These are phyloP conservation scores for Carex scoparia DNA, from an alignment of 176 grass and related monocot species.

Conservation along the genomic window DNA sequence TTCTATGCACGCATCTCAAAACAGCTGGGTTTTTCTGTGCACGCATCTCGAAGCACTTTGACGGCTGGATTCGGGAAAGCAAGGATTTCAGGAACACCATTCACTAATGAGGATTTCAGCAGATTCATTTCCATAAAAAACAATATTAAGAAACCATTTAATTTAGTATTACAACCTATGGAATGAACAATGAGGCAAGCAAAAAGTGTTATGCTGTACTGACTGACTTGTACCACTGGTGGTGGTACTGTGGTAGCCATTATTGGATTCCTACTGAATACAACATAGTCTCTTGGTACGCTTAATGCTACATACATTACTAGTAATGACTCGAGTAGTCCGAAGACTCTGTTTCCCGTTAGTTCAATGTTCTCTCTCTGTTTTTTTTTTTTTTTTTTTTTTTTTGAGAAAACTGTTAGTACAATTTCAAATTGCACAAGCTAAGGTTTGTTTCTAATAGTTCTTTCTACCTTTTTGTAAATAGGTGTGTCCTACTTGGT, in stretches of 20 bases:
- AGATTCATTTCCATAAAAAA: neutral
- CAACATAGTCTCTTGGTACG: neutral
- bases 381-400: neutral
- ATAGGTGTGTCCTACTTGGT: constrained; percentile 65
- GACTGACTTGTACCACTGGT: neutral
- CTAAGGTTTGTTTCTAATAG: neutral
- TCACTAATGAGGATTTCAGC: no score
- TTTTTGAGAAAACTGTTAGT: neutral
- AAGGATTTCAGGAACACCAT: no score
- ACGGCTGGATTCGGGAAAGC: no score
- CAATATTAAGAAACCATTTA: neutral
- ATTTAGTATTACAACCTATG: neutral
- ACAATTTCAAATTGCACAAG: neutral
- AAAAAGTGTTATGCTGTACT: neutral
- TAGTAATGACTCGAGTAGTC: neutral
- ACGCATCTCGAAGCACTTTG: no score
- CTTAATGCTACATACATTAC: neutral
- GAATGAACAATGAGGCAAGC: neutral
- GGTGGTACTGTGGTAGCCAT: neutral
- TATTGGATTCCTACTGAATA: neutral
- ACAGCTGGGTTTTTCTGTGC: no score
- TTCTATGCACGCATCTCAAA: no score
- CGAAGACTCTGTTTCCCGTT: neutral
- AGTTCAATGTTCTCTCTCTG: neutral
- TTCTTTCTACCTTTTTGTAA: neutral